Percentiles rank a stretch among this genome's conserved stretches.
Evolutionary conservation across 2,329 filamentous ascomycete genomes (phyloP).

Genomic region (Dactylellina haptotyla): DNA sequence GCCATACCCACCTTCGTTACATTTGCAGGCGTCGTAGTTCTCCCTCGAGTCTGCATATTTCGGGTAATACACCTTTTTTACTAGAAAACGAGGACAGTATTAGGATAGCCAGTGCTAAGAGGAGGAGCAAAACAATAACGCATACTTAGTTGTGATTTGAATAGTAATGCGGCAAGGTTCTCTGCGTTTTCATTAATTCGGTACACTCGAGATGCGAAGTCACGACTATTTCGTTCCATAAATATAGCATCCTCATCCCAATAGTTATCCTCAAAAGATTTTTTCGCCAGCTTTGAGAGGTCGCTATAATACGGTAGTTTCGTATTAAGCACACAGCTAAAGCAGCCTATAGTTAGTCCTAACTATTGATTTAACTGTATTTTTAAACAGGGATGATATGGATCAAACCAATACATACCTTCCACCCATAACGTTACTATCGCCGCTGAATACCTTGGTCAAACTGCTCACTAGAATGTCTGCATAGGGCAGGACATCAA

Average conservation of each 20-base stretch:
- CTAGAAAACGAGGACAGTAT: slow-evolving; percentile 63
- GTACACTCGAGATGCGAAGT: slow-evolving; percentile 84
- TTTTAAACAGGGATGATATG: not conserved
- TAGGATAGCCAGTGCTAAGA: slow-evolving; percentile 58
- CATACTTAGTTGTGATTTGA: slow-evolving; percentile 62
- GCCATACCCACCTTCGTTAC: slow-evolving; percentile 82
- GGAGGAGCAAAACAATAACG: not conserved
- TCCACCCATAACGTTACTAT: slow-evolving; percentile 98
- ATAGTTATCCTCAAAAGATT: slow-evolving; percentile 84
- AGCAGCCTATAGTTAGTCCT: slow-evolving; percentile 6
- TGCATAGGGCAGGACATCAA: slow-evolving; percentile 87
- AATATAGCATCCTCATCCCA: slow-evolving; percentile 96
- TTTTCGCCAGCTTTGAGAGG: slow-evolving; percentile 73
- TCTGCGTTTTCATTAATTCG: slow-evolving; percentile 88
- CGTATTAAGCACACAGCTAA: slow-evolving; percentile 71
- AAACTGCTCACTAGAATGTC: slow-evolving; percentile 94
- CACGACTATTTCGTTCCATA: slow-evolving; percentile 93
- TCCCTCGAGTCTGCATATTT: slow-evolving; percentile 75
- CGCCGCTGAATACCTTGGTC: slow-evolving; percentile 96
- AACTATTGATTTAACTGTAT: not conserved
- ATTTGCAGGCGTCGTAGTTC: slow-evolving; percentile 81
- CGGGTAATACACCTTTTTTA: slow-evolving; percentile 87
- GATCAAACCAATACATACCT: slow-evolving; percentile 63
- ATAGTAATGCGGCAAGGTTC: slow-evolving; percentile 77
- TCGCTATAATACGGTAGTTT: slow-evolving; percentile 74